These are phyloP conservation scores for Torulaspora indica DNA, from an alignment of 805 yeast genomes.

Conservation along the genomic window DNA sequence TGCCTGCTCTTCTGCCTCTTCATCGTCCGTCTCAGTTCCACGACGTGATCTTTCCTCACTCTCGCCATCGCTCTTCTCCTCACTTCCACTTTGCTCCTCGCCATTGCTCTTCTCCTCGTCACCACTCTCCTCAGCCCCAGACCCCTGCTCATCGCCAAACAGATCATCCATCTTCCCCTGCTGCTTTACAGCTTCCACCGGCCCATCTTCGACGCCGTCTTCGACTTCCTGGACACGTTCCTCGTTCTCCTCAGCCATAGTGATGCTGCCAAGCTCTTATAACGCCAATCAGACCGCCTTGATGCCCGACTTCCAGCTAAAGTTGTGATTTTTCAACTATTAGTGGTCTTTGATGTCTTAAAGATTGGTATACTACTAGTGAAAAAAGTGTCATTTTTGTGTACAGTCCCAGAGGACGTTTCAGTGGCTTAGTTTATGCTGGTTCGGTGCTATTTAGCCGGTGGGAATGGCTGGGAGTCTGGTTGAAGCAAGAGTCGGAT, in stretches of 20 bases:
- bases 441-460: neutral
- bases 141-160: constrained; percentile 37
- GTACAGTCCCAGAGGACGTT: neutral
- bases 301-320: no score
- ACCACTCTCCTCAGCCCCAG: no score
- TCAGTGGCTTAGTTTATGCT: neutral
- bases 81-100: constrained; percentile 21
- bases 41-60: constrained; percentile 11
- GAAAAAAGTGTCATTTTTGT: neutral
- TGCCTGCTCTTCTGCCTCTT: constrained; percentile 36
- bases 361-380: neutral
- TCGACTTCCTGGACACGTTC: constrained; percentile 1
- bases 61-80: constrained; percentile 13
- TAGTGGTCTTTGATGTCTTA: no score
- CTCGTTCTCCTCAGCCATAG: constrained; percentile 3
- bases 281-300: no score
- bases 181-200: constrained; percentile 4
- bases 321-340: no score
- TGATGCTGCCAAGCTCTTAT: neutral
- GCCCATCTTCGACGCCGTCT: neutral
- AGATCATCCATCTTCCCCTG: constrained; percentile 37
- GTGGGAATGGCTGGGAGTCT: neutral
- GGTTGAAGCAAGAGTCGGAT: neutral
- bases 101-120: constrained; percentile 15
- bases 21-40: constrained; percentile 34